Conservation (phyloP, 495 filamentous ascomycete species). For the Aspergillus baeticus region DNA sequence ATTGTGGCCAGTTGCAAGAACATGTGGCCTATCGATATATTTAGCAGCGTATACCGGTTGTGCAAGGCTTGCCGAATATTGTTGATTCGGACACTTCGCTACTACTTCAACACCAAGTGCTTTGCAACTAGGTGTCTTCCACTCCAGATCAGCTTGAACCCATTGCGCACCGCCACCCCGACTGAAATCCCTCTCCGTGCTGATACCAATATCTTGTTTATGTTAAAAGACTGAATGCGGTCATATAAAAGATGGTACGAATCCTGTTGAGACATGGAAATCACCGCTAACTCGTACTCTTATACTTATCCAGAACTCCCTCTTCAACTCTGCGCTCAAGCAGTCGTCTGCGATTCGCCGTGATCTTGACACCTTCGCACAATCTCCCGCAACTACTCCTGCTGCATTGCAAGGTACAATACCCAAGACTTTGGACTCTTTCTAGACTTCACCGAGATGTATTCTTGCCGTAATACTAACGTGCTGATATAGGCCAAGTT, state of each 20-base stretch:
- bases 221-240: neutral
- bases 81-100: conserved; percentile 14
- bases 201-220: neutral
- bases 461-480: conserved; percentile 22
- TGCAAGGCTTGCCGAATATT: neutral
- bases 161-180: neutral
- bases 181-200: neutral
- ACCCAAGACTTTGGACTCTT: neutral
- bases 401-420: conserved; percentile 60
- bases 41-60: conserved; percentile 3
- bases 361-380: conserved; percentile 73
- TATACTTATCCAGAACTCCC: conserved; percentile 61
- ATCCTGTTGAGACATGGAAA: neutral
- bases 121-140: neutral
- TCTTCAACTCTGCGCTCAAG: conserved; percentile 95
- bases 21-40: conserved; percentile 34
- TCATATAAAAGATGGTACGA: conserved; percentile 19
- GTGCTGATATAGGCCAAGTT: conserved; percentile 58
- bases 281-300: neutral
- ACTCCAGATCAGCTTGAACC: neutral
- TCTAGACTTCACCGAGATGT: neutral
- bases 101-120: neutral
- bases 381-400: conserved; percentile 58
- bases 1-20: conserved; percentile 30
- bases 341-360: conserved; percentile 84